phyloP scores from a whole-genome alignment of 441 rosid genomes.

The Codiaeum variegatum region DNA sequence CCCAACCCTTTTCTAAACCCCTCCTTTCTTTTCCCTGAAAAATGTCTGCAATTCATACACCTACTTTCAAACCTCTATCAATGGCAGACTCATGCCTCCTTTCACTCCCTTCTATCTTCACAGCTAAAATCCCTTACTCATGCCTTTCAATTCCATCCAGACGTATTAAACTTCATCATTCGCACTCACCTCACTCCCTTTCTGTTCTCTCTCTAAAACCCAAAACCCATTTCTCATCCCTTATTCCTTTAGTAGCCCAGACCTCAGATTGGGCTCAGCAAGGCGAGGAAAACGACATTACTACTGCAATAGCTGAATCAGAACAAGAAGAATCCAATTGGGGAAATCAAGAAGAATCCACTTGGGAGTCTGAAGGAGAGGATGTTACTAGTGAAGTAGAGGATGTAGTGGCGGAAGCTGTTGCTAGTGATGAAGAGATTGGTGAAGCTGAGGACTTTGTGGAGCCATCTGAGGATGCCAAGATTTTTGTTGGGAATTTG shows the following conservation, averaged over 20 bases:
- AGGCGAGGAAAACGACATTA: conserved; percentile 40
- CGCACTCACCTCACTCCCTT: conserved; percentile 35
- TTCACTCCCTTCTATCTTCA: conserved; percentile 37
- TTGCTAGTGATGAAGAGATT: conserved; percentile 22
- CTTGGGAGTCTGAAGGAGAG: conserved; percentile 35
- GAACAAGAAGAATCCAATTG: conserved; percentile 28
- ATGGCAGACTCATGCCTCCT: conserved; percentile 47
- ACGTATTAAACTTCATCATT: conserved; percentile 39
- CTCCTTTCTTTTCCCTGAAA: conserved; percentile 11
- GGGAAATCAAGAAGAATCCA: conserved; percentile 35
- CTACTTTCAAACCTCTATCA: conserved; percentile 45
- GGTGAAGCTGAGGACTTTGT: conserved; percentile 34
- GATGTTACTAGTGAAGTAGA: conserved; percentile 23
- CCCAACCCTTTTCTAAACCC: conserved; percentile 22
- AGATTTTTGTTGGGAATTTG: conserved; percentile 81
- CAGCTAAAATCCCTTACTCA: conserved; percentile 29
- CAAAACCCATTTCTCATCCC: conserved; percentile 31
- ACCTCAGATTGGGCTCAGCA: conserved; percentile 65
- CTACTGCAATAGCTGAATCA: conserved; percentile 43
- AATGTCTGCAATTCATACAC: conserved; percentile 38
- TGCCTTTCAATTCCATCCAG: conserved; percentile 32
- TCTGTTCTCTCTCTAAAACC: conserved; percentile 25
- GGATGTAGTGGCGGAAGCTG: conserved; percentile 24
- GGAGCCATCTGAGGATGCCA: conserved; percentile 81
- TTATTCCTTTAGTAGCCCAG: conserved; percentile 47